Percentiles rank a stretch among this genome's conserved stretches.
These are phyloP conservation scores for Adenanthera pavonina DNA, from an alignment of 306 rosid species.

Conservation along the genomic window DNA sequence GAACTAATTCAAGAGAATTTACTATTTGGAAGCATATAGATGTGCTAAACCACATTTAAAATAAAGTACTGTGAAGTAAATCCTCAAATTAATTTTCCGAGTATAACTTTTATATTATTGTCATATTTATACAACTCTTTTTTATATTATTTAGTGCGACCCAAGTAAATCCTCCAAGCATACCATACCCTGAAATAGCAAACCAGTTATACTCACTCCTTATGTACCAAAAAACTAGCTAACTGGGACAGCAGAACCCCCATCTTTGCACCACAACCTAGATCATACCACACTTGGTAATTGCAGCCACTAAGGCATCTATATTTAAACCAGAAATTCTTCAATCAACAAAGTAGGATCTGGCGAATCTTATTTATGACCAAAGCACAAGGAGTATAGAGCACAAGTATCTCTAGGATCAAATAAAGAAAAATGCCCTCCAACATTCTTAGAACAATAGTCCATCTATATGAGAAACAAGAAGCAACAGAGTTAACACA, in stretches of 20 bases:
- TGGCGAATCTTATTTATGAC: neutral
- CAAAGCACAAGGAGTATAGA: neutral
- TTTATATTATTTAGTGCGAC: neutral
- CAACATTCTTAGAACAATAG: neutral
- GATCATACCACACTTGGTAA: constrained; percentile 22
- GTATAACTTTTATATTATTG: constrained; percentile 7
- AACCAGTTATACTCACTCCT: constrained; percentile 18
- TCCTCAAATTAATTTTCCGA: constrained; percentile 16
- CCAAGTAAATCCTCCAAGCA: neutral
- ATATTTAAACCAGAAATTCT: neutral
- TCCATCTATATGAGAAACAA: neutral
- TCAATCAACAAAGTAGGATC: neutral
- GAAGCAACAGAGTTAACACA: neutral
- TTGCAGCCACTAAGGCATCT: neutral
- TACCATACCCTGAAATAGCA: neutral
- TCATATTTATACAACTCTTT: constrained; percentile 5
- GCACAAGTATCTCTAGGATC: constrained; percentile 1
- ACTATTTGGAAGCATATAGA: constrained; percentile 8
- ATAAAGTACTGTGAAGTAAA: constrained; percentile 17
- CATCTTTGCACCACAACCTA: constrained; percentile 8
- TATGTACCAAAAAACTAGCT: constrained; percentile 9
- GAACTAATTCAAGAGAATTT: constrained; percentile 21
- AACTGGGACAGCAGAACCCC: neutral
- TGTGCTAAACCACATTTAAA: constrained; percentile 24
- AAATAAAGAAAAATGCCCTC: neutral